Percentiles rank a stretch among this genome's conserved stretches.
These are phyloP conservation scores for Cyanophora paradoxa DNA, from an alignment of 78 protist species.

Conservation along the genomic window DNA sequence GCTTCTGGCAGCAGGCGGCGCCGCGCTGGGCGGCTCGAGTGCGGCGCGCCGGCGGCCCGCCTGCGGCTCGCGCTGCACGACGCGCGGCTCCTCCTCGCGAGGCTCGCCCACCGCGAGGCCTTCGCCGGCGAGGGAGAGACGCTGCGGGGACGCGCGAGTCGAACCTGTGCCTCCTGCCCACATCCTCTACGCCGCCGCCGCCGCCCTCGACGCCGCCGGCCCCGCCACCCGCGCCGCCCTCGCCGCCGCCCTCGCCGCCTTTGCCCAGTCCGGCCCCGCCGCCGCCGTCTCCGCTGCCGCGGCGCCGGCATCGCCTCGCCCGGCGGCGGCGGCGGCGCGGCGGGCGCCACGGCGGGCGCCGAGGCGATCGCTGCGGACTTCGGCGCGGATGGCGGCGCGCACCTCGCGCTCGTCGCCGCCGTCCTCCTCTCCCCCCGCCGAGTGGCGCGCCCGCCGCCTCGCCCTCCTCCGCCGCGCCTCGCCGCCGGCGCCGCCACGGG, in stretches of 20 bases:
- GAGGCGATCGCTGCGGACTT: no score
- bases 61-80: no score
- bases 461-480: neutral
- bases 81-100: conserved; percentile 35
- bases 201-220: neutral
- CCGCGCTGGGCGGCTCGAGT: no score
- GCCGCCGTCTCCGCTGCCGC: neutral
- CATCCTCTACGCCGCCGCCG: neutral
- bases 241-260: neutral
- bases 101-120: conserved; percentile 7
- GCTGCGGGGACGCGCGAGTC: conserved; percentile 14
- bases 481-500: no score
- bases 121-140: conserved; percentile 4
- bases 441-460: neutral
- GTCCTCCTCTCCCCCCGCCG: no score
- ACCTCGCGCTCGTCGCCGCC: no score
- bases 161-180: neutral
- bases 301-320: neutral
- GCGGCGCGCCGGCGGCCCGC: no score
- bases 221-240: neutral
- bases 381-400: neutral
- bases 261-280: neutral
- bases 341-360: no score
- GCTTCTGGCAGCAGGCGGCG: conserved; percentile 49
- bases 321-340: neutral